phyloP scores from a whole-genome alignment of 768 basidiomycete genomes.

The Guyanaporus albipodus region DNA sequence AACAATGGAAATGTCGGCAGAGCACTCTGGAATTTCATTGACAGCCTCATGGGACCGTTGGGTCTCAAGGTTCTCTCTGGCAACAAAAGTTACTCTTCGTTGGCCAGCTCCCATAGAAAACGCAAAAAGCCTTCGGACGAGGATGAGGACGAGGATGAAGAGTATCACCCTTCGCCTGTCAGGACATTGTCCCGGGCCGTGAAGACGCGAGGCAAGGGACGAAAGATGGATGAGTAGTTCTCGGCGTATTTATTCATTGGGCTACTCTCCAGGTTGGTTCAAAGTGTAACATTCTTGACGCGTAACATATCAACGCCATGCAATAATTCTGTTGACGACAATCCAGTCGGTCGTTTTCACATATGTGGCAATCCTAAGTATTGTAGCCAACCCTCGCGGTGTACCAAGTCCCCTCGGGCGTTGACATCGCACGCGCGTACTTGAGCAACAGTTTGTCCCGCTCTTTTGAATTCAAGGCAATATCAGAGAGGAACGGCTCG shows the following conservation, averaged over 20 bases:
- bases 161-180: slow-evolving; percentile 44
- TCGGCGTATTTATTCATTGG: no score
- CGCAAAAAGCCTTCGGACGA: slow-evolving; percentile 28
- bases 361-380: slow-evolving; percentile 28
- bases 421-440: slow-evolving; percentile 75
- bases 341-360: no score
- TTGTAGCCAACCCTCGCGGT: slow-evolving; percentile 64
- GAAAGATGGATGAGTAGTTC: slow-evolving; percentile 19
- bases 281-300: background rate
- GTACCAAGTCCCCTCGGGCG: slow-evolving; percentile 66
- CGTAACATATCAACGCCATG: background rate
- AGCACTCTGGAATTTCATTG: slow-evolving; percentile 56
- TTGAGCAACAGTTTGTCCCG: slow-evolving; percentile 85
- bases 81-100: slow-evolving; percentile 11
- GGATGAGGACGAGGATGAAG: slow-evolving; percentile 40
- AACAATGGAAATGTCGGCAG: slow-evolving; percentile 54
- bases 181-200: slow-evolving; percentile 34
- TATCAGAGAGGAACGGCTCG: slow-evolving; percentile 73
- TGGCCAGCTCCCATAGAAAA: slow-evolving; percentile 26
- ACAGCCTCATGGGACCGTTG: slow-evolving; percentile 35
- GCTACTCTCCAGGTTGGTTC: background rate
- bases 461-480: slow-evolving; percentile 82
- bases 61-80: slow-evolving; percentile 29
- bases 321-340: background rate
- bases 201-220: slow-evolving; percentile 41